Evolutionary conservation across 2,329 filamentous ascomycete species (phyloP).

Genomic region (Colletotrichum sublineola): DNA sequence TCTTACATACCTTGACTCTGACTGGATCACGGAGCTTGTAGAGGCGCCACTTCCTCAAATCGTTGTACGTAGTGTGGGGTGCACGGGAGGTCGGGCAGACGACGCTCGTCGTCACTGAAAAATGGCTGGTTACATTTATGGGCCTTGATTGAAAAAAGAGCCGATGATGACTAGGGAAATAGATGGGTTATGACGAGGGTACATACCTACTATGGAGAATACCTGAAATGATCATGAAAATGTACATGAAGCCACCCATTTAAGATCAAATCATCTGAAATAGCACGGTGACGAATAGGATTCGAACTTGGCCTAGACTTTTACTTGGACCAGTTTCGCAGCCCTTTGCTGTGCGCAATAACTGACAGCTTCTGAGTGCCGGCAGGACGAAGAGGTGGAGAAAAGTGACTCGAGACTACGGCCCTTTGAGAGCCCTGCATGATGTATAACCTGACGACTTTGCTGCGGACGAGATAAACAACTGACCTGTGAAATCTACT

Average conservation of each 20-base stretch:
- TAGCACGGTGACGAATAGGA: not conserved
- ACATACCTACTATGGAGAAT: conserved; percentile 28
- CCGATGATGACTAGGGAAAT: not conserved
- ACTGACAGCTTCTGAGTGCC: not conserved
- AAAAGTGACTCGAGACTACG: not conserved
- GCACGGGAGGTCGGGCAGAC: conserved; percentile 4
- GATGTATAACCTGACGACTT: not conserved
- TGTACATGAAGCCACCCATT: not conserved
- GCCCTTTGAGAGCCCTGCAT: not conserved
- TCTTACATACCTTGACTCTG: conserved; percentile 12
- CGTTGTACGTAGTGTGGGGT: not conserved
- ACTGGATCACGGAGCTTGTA: not conserved
- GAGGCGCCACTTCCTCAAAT: not conserved
- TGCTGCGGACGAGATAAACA: not conserved
- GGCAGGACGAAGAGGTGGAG: not conserved
- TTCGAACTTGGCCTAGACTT: not conserved
- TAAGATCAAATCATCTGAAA: not conserved
- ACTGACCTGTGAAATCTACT: not conserved
- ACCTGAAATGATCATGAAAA: conserved; percentile 35
- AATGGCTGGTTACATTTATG: conserved; percentile 22
- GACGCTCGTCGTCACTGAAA: conserved; percentile 7
- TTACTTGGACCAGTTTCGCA: not conserved
- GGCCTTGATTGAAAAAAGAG: not conserved
- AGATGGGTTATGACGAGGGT: conserved; percentile 27
- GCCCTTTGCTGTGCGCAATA: not conserved